A percentile compares a stretch with the other conserved stretches of the same genome.
These are phyloP conservation scores for Dryas drummondii DNA, from an alignment of 306 rosid species.

Conservation along the genomic window DNA sequence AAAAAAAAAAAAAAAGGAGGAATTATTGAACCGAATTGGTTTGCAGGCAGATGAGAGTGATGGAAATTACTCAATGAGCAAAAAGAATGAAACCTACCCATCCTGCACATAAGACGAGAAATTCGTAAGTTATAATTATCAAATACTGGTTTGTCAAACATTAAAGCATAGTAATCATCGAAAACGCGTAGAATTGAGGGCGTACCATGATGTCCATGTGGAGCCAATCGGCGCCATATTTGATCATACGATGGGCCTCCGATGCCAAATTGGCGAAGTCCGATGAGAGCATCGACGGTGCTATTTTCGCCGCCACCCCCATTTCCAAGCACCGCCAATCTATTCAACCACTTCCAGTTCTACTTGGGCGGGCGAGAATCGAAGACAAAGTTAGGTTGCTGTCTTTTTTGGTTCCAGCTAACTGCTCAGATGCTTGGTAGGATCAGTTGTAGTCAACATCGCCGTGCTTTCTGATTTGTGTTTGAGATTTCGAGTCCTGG, in stretches of 20 bases:
- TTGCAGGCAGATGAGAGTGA: slow-evolving; percentile 23
- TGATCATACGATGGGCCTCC: slow-evolving; percentile 77
- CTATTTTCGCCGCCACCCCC: slow-evolving; percentile 75
- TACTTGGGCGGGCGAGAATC: background rate
- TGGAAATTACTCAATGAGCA: slow-evolving; percentile 25
- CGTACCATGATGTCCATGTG: slow-evolving; percentile 98
- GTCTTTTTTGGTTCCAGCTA: no score
- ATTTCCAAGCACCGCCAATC: slow-evolving; percentile 15
- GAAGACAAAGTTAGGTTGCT: background rate
- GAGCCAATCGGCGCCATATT: slow-evolving; percentile 95
- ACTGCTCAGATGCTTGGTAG: no score
- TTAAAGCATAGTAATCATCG: background rate
- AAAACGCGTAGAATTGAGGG: background rate
- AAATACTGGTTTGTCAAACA: background rate
- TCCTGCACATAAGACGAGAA: slow-evolving; percentile 60
- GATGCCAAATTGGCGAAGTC: slow-evolving; percentile 96
- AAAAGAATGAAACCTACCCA: slow-evolving; percentile 63
- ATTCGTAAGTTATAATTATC: background rate
- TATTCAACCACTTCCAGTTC: background rate
- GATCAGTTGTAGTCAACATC: no score
- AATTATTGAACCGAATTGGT: slow-evolving; percentile 30
- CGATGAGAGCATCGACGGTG: slow-evolving; percentile 96
- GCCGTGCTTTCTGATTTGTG: no score
- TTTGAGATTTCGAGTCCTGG: no score
- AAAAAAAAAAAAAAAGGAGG: slow-evolving; percentile 11